Evolutionary conservation across 2,329 filamentous ascomycete species (phyloP).

Genomic region (Ophiognomonia clavigignenti-juglandacearum): DNA sequence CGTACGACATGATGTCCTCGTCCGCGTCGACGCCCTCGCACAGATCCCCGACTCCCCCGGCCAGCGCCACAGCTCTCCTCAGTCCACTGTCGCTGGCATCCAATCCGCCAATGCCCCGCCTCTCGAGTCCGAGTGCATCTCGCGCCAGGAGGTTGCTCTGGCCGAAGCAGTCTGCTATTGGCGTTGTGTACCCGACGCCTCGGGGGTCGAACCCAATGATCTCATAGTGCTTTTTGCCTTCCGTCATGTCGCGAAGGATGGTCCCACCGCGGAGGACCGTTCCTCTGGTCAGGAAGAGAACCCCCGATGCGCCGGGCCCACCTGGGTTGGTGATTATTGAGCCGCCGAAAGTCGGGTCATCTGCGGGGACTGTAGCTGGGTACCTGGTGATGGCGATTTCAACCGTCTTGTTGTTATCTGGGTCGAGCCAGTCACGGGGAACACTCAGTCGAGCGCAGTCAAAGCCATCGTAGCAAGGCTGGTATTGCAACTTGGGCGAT

Average conservation of each 20-base stretch:
- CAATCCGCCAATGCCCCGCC: slow-evolving; percentile 26
- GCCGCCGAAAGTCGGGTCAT: slow-evolving; percentile 35
- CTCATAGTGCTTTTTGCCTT: slow-evolving; percentile 31
- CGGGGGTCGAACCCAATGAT: slow-evolving; percentile 41
- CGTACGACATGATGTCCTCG: slow-evolving; percentile 27
- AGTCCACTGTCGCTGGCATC: slow-evolving; percentile 19
- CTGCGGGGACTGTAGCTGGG: slow-evolving; percentile 32
- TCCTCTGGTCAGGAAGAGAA: slow-evolving; percentile 21
- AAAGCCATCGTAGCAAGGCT: slow-evolving; percentile 33
- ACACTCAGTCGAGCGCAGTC: slow-evolving; percentile 38
- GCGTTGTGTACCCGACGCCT: slow-evolving; percentile 33
- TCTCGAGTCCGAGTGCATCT: slow-evolving; percentile 25
- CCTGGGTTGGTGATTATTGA: slow-evolving; percentile 40
- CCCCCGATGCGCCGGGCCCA: slow-evolving; percentile 38
- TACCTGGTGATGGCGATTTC: slow-evolving; percentile 37
- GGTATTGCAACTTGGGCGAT: slow-evolving; percentile 30
- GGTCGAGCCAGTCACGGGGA: slow-evolving; percentile 37
- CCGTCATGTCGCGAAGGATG: slow-evolving; percentile 25
- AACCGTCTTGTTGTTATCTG: slow-evolving; percentile 24
- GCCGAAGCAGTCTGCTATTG: slow-evolving; percentile 34
- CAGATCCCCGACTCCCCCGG: slow-evolving; percentile 23
- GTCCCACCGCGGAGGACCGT: too few relatives aligned
- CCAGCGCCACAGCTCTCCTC: slow-evolving; percentile 23
- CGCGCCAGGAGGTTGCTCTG: slow-evolving; percentile 24
- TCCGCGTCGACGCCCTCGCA: slow-evolving; percentile 24